A percentile compares a stretch with the other conserved stretches of the same genome.
Evolutionary conservation across 1,284 basidiomycete genomes (phyloP).

Genomic region (Xanthoconium separans): DNA sequence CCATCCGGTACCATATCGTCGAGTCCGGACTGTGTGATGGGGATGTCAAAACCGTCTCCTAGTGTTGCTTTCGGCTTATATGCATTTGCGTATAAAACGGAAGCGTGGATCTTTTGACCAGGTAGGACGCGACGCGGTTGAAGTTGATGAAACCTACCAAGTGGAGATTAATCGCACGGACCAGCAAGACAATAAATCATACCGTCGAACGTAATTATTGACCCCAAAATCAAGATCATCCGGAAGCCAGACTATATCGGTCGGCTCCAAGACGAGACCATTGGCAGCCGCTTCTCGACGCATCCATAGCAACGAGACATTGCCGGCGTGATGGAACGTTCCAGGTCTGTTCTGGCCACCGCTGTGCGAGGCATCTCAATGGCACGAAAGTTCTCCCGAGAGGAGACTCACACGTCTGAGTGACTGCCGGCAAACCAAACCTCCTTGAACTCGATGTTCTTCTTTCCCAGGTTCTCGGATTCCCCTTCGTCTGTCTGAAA

Average conservation of each 20-base stretch:
- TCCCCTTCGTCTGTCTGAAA: too few species aligned
- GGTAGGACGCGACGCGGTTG: constrained; percentile 29
- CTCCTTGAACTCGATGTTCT: too few species aligned
- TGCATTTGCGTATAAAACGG: constrained; percentile 24
- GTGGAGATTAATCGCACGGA: background rate
- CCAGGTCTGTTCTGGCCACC: too few species aligned
- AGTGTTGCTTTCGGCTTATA: constrained; percentile 25
- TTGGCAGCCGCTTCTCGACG: constrained; percentile 20
- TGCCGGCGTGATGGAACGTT: background rate
- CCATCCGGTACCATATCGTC: too few species aligned
- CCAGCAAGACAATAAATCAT: background rate
- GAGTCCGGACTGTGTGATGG: constrained; percentile 2
- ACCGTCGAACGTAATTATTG: constrained; percentile 19
- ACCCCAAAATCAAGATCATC: constrained; percentile 24
- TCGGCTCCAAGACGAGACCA: constrained; percentile 24
- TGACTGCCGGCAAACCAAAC: too few species aligned
- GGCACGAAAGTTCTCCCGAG: too few species aligned
- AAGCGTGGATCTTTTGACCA: constrained; percentile 32
- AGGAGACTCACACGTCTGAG: too few species aligned
- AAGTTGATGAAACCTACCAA: constrained; percentile 6
- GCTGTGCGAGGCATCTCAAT: too few species aligned
- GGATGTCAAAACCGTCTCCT: constrained; percentile 28
- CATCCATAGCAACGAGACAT: constrained; percentile 32
- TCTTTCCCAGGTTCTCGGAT: too few species aligned
- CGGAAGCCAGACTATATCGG: constrained; percentile 27